Evolutionary conservation across 2,329 filamentous ascomycete species (phyloP).

Genomic region (Coniochaeta sp.): DNA sequence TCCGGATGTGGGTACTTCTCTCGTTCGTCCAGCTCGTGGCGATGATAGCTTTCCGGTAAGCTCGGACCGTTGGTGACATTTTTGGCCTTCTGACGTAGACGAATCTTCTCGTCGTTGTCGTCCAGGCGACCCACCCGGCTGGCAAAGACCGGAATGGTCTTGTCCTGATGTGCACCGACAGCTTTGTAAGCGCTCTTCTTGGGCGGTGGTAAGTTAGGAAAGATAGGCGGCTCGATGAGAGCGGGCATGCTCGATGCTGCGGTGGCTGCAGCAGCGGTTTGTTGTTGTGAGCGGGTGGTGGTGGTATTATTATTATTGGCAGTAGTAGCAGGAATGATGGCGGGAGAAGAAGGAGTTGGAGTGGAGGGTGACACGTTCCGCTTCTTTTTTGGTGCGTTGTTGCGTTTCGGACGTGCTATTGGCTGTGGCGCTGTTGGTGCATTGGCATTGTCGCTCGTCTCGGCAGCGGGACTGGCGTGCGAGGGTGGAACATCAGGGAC

Average conservation of each 20-base stretch:
- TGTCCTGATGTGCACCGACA: not conserved
- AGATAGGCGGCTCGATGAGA: slow-evolving; percentile 14
- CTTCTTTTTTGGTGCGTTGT: slow-evolving; percentile 18
- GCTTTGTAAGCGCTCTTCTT: slow-evolving; percentile 21
- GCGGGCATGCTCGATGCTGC: slow-evolving; percentile 18
- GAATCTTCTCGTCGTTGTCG: slow-evolving; percentile 15
- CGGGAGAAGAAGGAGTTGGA: slow-evolving; percentile 5
- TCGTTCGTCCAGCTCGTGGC: slow-evolving; percentile 8
- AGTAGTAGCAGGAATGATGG: slow-evolving; percentile 5
- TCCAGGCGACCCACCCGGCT: slow-evolving; percentile 17
- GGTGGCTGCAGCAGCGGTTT: slow-evolving; percentile 9
- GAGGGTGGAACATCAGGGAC: slow-evolving; percentile 12
- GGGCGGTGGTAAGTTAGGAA: slow-evolving; percentile 14
- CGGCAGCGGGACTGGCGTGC: slow-evolving; percentile 12
- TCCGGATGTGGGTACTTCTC: not conserved
- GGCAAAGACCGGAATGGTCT: slow-evolving; percentile 9
- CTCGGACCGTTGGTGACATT: slow-evolving; percentile 25
- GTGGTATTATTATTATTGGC: not conserved
- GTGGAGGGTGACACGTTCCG: slow-evolving; percentile 17
- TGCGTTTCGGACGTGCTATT: slow-evolving; percentile 19
- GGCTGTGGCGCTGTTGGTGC: slow-evolving; percentile 13
- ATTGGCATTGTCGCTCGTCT: slow-evolving; percentile 7
- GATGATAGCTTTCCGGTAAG: slow-evolving; percentile 29
- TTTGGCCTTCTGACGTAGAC: slow-evolving; percentile 19
- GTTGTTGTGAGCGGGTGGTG: slow-evolving; percentile 5